Evolutionary conservation across 192 early-diverging fungal species (phyloP).

Genomic region (Hyaloraphidium curvatum): DNA sequence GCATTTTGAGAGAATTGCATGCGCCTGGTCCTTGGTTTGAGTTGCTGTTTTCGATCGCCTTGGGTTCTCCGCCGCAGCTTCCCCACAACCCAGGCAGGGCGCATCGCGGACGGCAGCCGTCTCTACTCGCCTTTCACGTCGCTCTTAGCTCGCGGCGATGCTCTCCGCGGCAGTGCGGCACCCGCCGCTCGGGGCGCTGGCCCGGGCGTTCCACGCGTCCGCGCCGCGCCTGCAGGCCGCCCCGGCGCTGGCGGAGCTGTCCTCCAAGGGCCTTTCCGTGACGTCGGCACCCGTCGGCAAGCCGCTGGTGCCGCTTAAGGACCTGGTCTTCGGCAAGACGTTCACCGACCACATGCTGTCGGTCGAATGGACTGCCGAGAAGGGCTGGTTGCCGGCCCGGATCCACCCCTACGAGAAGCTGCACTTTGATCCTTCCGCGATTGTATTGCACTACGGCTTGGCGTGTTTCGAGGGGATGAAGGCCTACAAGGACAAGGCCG

Average conservation of each 20-base stretch:
- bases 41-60: too few species aligned
- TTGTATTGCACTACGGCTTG: constrained; percentile 85
- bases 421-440: constrained; percentile 56
- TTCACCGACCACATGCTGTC: constrained; percentile 94
- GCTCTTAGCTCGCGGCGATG: too few species aligned
- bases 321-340: constrained; percentile 68
- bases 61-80: too few species aligned
- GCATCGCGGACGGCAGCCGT: too few species aligned
- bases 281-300: background rate
- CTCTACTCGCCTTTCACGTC: too few species aligned
- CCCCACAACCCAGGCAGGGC: too few species aligned
- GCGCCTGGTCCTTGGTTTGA: too few species aligned
- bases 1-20: too few species aligned
- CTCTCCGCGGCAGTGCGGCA: too few species aligned
- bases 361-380: constrained; percentile 53
- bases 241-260: background rate
- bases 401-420: constrained; percentile 76
- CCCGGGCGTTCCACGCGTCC: too few species aligned
- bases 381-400: constrained; percentile 34
- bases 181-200: too few species aligned
- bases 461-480: constrained; percentile 90
- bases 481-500: constrained; percentile 76
- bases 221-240: background rate
- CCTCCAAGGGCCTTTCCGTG: background rate
- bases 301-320: constrained; percentile 11